phyloP scores from a whole-genome alignment of 495 filamentous ascomycete genomes.

The Aspergillus ellipticus region DNA sequence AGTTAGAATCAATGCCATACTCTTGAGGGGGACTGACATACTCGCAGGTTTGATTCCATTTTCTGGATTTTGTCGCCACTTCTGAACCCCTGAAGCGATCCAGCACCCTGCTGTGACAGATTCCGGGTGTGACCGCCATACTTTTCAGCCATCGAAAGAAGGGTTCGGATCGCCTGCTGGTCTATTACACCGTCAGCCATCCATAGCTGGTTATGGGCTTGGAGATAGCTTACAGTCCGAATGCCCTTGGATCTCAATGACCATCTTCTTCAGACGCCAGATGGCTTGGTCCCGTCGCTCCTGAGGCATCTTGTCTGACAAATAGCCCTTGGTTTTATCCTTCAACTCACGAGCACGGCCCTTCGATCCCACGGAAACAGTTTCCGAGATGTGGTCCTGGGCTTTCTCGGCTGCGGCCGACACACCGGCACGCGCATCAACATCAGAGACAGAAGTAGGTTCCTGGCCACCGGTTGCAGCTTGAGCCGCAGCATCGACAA shows the following conservation, averaged over 20 bases:
- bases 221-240: constrained; percentile 62
- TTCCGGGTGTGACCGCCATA: constrained; percentile 74
- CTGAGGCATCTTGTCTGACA: constrained; percentile 79
- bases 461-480: constrained; percentile 43
- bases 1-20: too few relatives aligned
- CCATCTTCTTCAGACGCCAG: constrained; percentile 96
- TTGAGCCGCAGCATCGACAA: constrained; percentile 53
- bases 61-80: constrained; percentile 54
- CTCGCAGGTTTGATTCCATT: constrained; percentile 79
- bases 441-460: constrained; percentile 41
- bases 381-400: constrained; percentile 47
- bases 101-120: constrained; percentile 57
- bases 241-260: constrained; percentile 91
- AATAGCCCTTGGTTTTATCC: constrained; percentile 63
- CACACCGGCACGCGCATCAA: constrained; percentile 53
- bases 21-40: constrained; percentile 29
- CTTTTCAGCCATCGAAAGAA: constrained; percentile 78
- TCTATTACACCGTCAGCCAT: constrained; percentile 40
- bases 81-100: constrained; percentile 67
- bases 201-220: background rate
- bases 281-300: constrained; percentile 92
- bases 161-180: constrained; percentile 78
- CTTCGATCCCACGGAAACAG: constrained; percentile 36
- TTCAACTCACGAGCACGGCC: constrained; percentile 25
- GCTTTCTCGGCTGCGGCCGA: constrained; percentile 47